Evolutionary conservation across 2,329 filamentous ascomycete species (phyloP), one percentile per base, ranked within the genome.

Genomic region (Phaeoacremonium minimum): DNA sequence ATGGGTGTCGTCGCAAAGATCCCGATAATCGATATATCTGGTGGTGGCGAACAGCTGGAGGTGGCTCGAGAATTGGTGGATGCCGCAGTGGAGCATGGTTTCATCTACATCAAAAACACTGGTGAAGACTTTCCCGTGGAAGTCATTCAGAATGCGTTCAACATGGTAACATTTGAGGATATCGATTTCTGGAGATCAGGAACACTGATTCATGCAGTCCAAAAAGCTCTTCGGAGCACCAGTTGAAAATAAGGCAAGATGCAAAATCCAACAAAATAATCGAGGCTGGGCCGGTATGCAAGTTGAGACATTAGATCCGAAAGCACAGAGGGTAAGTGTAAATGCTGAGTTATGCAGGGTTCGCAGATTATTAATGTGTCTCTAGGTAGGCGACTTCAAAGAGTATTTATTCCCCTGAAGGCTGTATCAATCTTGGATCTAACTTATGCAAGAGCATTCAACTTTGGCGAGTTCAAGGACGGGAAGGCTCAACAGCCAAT

Each of bases 281-380:
- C 78, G 81, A 29, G 93, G 91, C 41, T 98, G 90, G 89, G 78
- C 85, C 2, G 80, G 80, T 13, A 90, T 95, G 85, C 85, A 91
- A 52, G 79, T 80, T 11, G 91, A 98, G 64, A 91, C 84, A 1
- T 67, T 97, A 9, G 91, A 97, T 56, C 88, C 90, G 4, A 79
- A 81, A 48, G 80, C 81, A 38, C 89, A 96, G 59, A 79, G 81
- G 60, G 86, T 85, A 69, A 52, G 64, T 57, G 7, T 15, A 7
- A 11, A 16, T 9, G 6, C 7, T n/a, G 1, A 13, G 12, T 17
- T 7, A 30, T 35, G 18, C 28, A 32, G 30, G 32, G 30, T 30
- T 18, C 31, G 15, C n/a, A n/a, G 32, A 30, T 2, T 19, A 15
- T 30, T 41, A 40, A 35, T 12, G 4, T n/a, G 32, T 28, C 19